These are phyloP conservation scores for Diplocarpon mali DNA, from an alignment of 2,329 filamentous ascomycete genomes.

Conservation along the genomic window DNA sequence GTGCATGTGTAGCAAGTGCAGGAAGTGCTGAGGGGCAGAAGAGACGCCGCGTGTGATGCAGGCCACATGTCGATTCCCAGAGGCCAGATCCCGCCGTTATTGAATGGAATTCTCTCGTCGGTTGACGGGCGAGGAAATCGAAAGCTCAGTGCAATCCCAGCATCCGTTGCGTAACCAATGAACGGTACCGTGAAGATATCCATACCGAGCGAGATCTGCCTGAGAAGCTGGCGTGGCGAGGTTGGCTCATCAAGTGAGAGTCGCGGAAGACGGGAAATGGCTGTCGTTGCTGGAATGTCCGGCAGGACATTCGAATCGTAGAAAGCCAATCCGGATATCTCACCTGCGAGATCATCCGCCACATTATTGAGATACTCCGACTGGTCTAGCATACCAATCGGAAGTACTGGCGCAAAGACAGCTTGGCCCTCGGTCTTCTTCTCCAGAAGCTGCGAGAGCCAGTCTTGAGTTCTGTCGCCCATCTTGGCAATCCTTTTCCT, in stretches of 20 bases:
- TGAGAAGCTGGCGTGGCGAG: constrained; percentile 67
- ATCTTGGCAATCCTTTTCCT: constrained; percentile 71
- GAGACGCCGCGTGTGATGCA: constrained; percentile 45
- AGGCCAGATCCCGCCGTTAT: constrained; percentile 28
- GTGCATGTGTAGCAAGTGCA: constrained; percentile 80
- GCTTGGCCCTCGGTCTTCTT: constrained; percentile 27
- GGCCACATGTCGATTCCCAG: constrained; percentile 76
- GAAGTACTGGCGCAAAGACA: constrained; percentile 59
- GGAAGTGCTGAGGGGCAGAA: constrained; percentile 46
- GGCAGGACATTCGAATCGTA: constrained; percentile 63
- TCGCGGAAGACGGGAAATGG: constrained; percentile 54
- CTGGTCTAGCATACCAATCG: constrained; percentile 64
- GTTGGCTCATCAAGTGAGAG: constrained; percentile 60
- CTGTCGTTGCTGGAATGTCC: constrained; percentile 45
- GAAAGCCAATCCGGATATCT: constrained; percentile 61
- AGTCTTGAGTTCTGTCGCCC: constrained; percentile 74
- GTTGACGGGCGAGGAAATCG: constrained; percentile 46
- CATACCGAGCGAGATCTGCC: constrained; percentile 63
- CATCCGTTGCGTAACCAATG: constrained; percentile 62
- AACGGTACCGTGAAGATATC: constrained; percentile 76
- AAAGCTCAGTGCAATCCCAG: constrained; percentile 76
- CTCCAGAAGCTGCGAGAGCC: constrained; percentile 59
- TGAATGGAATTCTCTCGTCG: neutral
- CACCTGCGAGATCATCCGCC: constrained; percentile 45
- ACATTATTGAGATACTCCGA: constrained; percentile 69